These are phyloP conservation scores for Westerdykella ornata DNA, from an alignment of 2,329 filamentous ascomycete genomes.

Conservation along the genomic window DNA sequence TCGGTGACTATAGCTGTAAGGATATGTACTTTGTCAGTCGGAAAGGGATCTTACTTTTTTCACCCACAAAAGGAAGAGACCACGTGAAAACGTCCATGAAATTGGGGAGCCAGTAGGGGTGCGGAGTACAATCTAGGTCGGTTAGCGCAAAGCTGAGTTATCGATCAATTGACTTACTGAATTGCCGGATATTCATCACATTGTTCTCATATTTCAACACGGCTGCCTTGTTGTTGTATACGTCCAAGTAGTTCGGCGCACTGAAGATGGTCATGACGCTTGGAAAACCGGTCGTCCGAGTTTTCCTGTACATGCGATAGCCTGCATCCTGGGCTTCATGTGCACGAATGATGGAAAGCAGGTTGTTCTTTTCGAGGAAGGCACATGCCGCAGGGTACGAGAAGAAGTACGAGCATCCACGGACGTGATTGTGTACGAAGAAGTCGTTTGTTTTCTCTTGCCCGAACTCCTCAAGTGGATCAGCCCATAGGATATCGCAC, in stretches of 20 bases:
- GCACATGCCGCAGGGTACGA: slow-evolving; percentile 95
- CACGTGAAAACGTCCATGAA: slow-evolving; percentile 99
- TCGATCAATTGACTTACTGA: slow-evolving; percentile 49
- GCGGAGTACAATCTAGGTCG: slow-evolving; percentile 73
- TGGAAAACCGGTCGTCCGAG: slow-evolving; percentile 92
- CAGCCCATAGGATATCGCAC: slow-evolving; percentile 99
- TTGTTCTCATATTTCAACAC: slow-evolving; percentile 99
- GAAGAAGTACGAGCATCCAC: slow-evolving; percentile 98
- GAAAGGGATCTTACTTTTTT: slow-evolving; percentile 55
- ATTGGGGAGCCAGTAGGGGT: slow-evolving; percentile 98
- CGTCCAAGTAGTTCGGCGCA: slow-evolving; percentile 95
- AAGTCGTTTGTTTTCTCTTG: slow-evolving; percentile 98
- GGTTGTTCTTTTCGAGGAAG: slow-evolving; percentile 97
- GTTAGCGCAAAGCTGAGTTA: slow-evolving; percentile 8
- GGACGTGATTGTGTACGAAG: slow-evolving; percentile 96
- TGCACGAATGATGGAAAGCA: slow-evolving; percentile 92
- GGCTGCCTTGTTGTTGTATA: slow-evolving; percentile 99
- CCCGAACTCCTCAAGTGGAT: slow-evolving; percentile 95
- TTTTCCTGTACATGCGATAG: slow-evolving; percentile 99
- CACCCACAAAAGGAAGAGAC: slow-evolving; percentile 96
- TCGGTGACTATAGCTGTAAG: slow-evolving; percentile 60
- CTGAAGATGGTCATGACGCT: slow-evolving; percentile 99
- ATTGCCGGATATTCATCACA: slow-evolving; percentile 99
- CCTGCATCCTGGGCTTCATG: slow-evolving; percentile 98
- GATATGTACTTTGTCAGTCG: neutral